Evolutionary conservation across 306 rosid species (phyloP).

Genomic region (Corylus heterophylla): DNA sequence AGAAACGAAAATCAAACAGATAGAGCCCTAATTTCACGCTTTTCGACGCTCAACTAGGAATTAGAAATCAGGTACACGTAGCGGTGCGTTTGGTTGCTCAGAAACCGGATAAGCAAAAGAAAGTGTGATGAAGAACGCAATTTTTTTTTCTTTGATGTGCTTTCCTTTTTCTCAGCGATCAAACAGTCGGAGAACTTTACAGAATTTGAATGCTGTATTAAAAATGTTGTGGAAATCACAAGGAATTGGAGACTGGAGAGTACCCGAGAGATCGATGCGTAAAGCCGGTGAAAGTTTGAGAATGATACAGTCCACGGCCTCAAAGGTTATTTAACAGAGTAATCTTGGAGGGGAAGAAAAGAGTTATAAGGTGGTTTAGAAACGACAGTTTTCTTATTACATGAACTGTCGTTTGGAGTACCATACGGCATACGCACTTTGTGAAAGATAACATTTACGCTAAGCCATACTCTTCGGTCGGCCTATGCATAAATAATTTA

Average conservation of each 20-base stretch:
- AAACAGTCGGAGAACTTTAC: neutral
- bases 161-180: neutral
- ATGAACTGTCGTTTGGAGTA: neutral
- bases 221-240: neutral
- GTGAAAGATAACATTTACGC: no score
- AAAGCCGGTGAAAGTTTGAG: neutral
- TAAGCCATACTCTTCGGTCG: no score
- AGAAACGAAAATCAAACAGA: neutral
- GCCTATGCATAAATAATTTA: no score
- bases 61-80: neutral
- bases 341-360: conserved; percentile 6
- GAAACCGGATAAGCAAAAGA: neutral
- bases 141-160: neutral
- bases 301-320: neutral
- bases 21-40: neutral
- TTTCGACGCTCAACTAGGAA: neutral
- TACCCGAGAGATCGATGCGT: neutral
- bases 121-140: neutral
- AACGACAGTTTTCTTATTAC: neutral
- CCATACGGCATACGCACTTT: neutral
- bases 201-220: neutral
- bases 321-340: neutral
- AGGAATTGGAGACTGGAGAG: conserved; percentile 4
- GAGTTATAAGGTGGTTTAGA: neutral
- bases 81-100: neutral